phyloP scores from a whole-genome alignment of 805 yeast species.

The Lipomyces starkeyi region DNA sequence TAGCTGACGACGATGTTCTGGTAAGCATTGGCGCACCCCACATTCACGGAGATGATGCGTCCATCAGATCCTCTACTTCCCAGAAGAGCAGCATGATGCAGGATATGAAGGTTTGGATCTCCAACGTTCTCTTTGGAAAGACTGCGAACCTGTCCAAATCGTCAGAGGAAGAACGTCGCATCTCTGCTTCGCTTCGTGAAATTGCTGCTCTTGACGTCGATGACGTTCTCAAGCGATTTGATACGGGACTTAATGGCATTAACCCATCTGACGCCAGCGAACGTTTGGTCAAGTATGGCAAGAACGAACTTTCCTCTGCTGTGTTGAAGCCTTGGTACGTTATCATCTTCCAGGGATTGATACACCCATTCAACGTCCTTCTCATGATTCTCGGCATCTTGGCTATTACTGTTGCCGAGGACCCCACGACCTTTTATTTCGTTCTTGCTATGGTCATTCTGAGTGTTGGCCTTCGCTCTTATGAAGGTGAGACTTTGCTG shows the following conservation, averaged over 20 bases:
- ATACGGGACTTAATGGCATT: constrained; percentile 29
- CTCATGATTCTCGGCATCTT: constrained; percentile 36
- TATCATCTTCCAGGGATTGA: constrained; percentile 30
- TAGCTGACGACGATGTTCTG: constrained; percentile 23
- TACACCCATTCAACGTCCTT: constrained; percentile 36
- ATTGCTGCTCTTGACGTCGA: constrained; percentile 26
- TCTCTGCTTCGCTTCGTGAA: constrained; percentile 30
- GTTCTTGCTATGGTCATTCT: constrained; percentile 37
- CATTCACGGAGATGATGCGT: constrained; percentile 19
- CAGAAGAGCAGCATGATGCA: constrained; percentile 7
- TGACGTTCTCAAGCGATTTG: constrained; percentile 30
- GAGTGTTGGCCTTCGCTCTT: constrained; percentile 35
- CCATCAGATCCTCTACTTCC: constrained; percentile 23
- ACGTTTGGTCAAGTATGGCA: constrained; percentile 29
- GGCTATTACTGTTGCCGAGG: constrained; percentile 37
- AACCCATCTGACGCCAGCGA: constrained; percentile 25
- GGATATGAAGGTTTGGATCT: constrained; percentile 28
- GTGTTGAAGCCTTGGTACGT: constrained; percentile 35
- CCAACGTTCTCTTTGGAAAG: constrained; percentile 34
- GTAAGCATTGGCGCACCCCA: constrained; percentile 30
- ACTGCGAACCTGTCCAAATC: constrained; percentile 33
- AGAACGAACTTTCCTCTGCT: constrained; percentile 34
- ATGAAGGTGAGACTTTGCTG: constrained; percentile 24
- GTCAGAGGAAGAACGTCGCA: constrained; percentile 35
- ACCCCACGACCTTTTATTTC: constrained; percentile 36